phyloP scores from a whole-genome alignment of 2,329 filamentous ascomycete species.

The Colletotrichum plurivorum region DNA sequence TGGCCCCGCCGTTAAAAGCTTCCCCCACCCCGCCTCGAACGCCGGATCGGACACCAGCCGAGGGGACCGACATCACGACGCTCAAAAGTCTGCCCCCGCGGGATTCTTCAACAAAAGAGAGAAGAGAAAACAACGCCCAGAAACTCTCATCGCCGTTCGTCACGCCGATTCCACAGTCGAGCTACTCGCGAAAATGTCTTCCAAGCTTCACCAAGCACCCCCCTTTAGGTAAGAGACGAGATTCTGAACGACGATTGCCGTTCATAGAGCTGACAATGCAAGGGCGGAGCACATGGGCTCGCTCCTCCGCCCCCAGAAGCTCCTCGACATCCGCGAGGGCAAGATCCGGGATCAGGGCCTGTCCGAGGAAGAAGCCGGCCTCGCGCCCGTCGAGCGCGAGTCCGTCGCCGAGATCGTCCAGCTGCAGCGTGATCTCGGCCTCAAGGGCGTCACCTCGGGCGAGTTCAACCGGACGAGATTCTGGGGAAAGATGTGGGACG shows the following conservation, averaged over 20 bases:
- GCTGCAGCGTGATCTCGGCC: slow-evolving; percentile 76
- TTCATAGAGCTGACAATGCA: too few relatives aligned
- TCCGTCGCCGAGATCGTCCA: slow-evolving; percentile 77
- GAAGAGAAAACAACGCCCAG: neutral
- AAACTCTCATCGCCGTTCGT: fast-evolving
- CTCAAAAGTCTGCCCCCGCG: slow-evolving; percentile 8
- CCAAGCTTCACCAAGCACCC: slow-evolving; percentile 45
- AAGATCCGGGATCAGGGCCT: slow-evolving; percentile 65
- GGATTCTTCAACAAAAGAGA: slow-evolving; percentile 3
- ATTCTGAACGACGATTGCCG: too few relatives aligned
- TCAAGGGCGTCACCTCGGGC: slow-evolving; percentile 78
- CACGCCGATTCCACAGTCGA: too few relatives aligned
- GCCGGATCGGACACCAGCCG: slow-evolving; percentile 5
- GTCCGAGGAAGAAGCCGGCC: slow-evolving; percentile 62
- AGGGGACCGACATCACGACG: neutral
- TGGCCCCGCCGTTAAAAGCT: slow-evolving; percentile 35
- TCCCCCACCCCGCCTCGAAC: slow-evolving; percentile 17
- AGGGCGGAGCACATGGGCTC: slow-evolving; percentile 83
- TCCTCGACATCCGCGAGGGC: slow-evolving; percentile 68
- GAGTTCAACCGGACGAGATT: slow-evolving; percentile 71
- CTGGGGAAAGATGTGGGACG: slow-evolving; percentile 69
- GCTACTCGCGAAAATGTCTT: slow-evolving; percentile 5
- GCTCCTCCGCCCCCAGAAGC: slow-evolving; percentile 74
- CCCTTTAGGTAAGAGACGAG: slow-evolving; percentile 65
- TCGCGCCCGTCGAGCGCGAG: slow-evolving; percentile 74